Evolutionary conservation across 2,329 filamentous ascomycete species (phyloP).

Genomic region (Colletotrichum cuscutae): DNA sequence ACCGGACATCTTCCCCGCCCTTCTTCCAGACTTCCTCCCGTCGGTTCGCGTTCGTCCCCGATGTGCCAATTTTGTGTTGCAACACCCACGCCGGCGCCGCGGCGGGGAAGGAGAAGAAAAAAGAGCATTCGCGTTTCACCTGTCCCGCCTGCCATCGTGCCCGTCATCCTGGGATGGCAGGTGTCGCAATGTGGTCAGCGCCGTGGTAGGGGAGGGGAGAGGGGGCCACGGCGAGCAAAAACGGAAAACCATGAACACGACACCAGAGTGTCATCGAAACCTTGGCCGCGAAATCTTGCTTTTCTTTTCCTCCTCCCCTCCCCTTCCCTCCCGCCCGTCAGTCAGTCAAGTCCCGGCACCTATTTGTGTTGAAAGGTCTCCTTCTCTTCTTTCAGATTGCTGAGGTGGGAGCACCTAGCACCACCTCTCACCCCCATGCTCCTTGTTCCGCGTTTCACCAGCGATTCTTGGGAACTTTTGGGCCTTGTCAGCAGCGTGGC

Average conservation of each 20-base stretch:
- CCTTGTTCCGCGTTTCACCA: not conserved
- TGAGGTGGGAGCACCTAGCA: not conserved
- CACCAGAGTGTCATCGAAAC: conserved; percentile 8
- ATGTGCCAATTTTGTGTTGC: not conserved
- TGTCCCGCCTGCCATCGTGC: conserved; percentile 18
- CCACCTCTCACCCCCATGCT: not conserved
- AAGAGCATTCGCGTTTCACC: conserved; percentile 9
- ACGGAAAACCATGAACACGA: not conserved
- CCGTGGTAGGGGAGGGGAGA: not conserved
- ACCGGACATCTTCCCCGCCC: too few relatives aligned
- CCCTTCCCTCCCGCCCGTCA: not conserved
- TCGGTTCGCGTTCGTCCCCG: not conserved
- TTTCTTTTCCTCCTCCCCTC: not conserved
- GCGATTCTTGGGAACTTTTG: not conserved
- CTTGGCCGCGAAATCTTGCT: not conserved
- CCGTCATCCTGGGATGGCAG: conserved; percentile 30
- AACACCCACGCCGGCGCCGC: not conserved
- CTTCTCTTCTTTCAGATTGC: not conserved
- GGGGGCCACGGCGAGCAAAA: not conserved
- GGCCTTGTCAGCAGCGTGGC: not conserved
- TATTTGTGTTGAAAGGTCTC: not conserved
- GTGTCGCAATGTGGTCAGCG: not conserved
- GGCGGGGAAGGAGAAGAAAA: not conserved
- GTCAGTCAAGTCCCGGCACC: not conserved
- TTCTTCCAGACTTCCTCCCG: not conserved